These are phyloP conservation scores for Porogramme epimiltina DNA, from an alignment of 1,284 basidiomycete species.

Conservation along the genomic window DNA sequence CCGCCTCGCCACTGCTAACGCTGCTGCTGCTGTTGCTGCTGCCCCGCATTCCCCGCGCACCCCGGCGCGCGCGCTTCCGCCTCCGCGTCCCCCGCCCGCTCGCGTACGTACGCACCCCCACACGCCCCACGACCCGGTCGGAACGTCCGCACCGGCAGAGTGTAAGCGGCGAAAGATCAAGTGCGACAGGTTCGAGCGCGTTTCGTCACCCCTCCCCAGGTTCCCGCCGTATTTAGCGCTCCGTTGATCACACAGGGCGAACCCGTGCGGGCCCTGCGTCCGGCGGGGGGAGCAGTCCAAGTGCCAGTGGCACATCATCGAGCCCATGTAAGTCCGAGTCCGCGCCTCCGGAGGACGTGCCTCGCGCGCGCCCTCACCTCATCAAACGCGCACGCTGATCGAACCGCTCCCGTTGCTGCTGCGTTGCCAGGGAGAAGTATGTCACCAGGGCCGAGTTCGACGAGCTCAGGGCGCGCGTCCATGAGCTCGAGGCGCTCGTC, in stretches of 20 bases:
- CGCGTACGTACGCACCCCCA: slow-evolving; percentile 12
- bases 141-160: slow-evolving; percentile 42
- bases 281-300: slow-evolving; percentile 54
- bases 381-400: slow-evolving; percentile 15
- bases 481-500: slow-evolving; percentile 40
- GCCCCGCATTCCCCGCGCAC: background rate
- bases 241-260: slow-evolving; percentile 36
- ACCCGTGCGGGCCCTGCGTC: slow-evolving; percentile 59
- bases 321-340: slow-evolving; percentile 49
- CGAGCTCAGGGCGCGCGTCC: slow-evolving; percentile 44
- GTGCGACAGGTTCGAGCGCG: slow-evolving; percentile 51
- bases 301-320: slow-evolving; percentile 60
- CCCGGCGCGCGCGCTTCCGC: background rate
- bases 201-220: slow-evolving; percentile 21
- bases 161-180: slow-evolving; percentile 65
- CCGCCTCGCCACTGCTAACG: too few relatives aligned
- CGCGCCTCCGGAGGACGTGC: background rate
- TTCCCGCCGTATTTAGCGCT: slow-evolving; percentile 22
- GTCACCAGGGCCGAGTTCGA: slow-evolving; percentile 56
- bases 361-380: background rate
- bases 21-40: slow-evolving; percentile 4
- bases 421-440: slow-evolving; percentile 51
- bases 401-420: background rate
- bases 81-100: slow-evolving; percentile 3
- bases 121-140: slow-evolving; percentile 4